A percentile compares a stretch with the other conserved stretches of the same genome.
These are phyloP conservation scores for Aureobasidium uvarum DNA, from an alignment of 2,329 filamentous ascomycete species.

Conservation along the genomic window DNA sequence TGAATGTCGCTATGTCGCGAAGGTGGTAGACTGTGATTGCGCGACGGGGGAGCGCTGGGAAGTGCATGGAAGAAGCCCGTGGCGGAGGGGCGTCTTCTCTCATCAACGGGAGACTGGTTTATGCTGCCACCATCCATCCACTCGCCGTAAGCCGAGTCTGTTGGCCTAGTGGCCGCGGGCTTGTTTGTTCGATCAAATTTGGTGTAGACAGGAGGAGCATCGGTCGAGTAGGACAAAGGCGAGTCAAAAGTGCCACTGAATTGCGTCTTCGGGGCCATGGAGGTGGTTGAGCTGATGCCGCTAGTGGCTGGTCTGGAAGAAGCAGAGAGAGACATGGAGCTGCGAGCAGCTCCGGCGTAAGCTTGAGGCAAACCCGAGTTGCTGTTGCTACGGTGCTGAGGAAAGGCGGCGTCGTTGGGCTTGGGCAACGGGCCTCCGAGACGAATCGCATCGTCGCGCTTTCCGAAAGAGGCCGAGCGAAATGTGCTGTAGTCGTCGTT, in stretches of 20 bases:
- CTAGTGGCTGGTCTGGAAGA: constrained; percentile 28
- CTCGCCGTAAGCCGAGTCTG: constrained; percentile 24
- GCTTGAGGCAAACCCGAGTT: constrained; percentile 39
- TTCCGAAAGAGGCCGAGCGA: constrained; percentile 41
- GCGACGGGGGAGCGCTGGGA: constrained; percentile 48
- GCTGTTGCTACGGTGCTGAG: constrained; percentile 41
- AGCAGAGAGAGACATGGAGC: constrained; percentile 31
- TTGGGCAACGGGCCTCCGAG: constrained; percentile 31
- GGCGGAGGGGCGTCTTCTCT: constrained; percentile 32
- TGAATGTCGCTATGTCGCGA: constrained; percentile 53
- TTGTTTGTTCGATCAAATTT: constrained; percentile 38
- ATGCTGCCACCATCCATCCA: background rate
- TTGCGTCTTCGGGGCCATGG: constrained; percentile 31
- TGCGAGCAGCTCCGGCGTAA: constrained; percentile 36
- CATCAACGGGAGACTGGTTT: constrained; percentile 28
- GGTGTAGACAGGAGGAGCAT: constrained; percentile 38
- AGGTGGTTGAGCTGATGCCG: constrained; percentile 10
- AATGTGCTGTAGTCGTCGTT: constrained; percentile 61
- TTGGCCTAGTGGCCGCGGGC: constrained; percentile 19
- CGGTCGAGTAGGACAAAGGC: constrained; percentile 31
- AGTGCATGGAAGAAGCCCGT: constrained; percentile 39
- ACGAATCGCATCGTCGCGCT: constrained; percentile 37
- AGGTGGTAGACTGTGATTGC: constrained; percentile 57
- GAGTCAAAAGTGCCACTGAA: constrained; percentile 31
- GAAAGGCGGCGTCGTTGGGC: constrained; percentile 33